phyloP scores from a whole-genome alignment of 2,329 filamentous ascomycete genomes.

The Podosphaera xanthii region DNA sequence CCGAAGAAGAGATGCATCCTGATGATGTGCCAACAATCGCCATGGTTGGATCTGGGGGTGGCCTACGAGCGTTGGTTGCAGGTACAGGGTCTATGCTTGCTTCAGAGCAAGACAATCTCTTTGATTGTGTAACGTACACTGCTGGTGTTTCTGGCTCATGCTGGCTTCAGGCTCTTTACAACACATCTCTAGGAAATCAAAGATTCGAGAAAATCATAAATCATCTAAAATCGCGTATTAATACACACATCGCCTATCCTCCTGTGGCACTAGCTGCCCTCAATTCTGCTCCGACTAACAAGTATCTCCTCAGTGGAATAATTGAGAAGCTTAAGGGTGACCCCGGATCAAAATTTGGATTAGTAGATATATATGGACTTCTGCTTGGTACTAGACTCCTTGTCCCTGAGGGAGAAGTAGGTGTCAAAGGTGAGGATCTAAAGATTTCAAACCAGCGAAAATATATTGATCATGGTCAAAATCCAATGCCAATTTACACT shows the following conservation, averaged over 20 bases:
- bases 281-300: slow-evolving; percentile 79
- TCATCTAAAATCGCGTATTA: slow-evolving; percentile 67
- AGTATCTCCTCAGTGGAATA: slow-evolving; percentile 65
- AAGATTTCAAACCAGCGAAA: slow-evolving; percentile 74
- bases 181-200: slow-evolving; percentile 52
- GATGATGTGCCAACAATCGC: slow-evolving; percentile 87
- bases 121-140: slow-evolving; percentile 87
- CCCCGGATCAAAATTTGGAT: slow-evolving; percentile 55
- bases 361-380: slow-evolving; percentile 84
- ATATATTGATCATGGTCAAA: slow-evolving; percentile 52
- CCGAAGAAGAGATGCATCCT: slow-evolving; percentile 63
- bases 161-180: slow-evolving; percentile 77
- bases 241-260: slow-evolving; percentile 80
- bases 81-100: slow-evolving; percentile 74
- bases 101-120: slow-evolving; percentile 64
- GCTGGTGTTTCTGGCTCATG: slow-evolving; percentile 90
- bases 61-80: slow-evolving; percentile 70
- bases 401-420: slow-evolving; percentile 65
- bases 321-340: slow-evolving; percentile 83
- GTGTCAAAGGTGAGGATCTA: slow-evolving; percentile 54
- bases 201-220: slow-evolving; percentile 49
- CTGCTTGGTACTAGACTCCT: slow-evolving; percentile 65
- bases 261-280: slow-evolving; percentile 61
- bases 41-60: slow-evolving; percentile 83
- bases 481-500: slow-evolving; percentile 86